Evolutionary conservation across 176 grass and related monocot genomes (phyloP).

Genomic region (Alloteropsis semialata): DNA sequence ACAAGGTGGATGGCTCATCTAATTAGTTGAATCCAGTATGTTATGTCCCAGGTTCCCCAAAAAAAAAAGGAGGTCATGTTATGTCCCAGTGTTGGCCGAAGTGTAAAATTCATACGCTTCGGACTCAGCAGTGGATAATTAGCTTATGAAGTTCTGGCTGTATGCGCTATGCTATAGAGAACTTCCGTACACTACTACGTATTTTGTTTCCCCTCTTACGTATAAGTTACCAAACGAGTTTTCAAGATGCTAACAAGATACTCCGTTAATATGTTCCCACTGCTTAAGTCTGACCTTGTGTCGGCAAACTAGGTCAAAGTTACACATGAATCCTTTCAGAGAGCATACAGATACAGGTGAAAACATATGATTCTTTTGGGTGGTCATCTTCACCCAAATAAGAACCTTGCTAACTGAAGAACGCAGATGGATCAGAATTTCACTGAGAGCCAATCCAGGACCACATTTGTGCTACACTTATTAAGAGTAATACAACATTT

Average conservation of each 20-base stretch:
- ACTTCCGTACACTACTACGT: not conserved
- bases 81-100: not conserved
- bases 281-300: not conserved
- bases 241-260: not conserved
- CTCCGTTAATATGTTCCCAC: not conserved
- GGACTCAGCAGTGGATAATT: not conserved
- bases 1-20: not conserved
- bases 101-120: not conserved
- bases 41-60: no score
- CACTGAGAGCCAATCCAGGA: not conserved
- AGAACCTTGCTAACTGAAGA: no score
- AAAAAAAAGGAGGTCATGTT: no score
- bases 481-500: constrained; percentile 9
- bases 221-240: not conserved
- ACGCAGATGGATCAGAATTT: not conserved
- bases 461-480: not conserved
- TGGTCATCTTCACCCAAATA: not conserved
- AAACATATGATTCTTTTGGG: not conserved
- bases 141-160: not conserved
- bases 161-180: not conserved
- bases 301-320: not conserved
- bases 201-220: not conserved
- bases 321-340: not conserved
- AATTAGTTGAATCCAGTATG: not conserved
- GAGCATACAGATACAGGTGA: not conserved